Percentiles rank a stretch among this genome's conserved stretches.
Conservation (phyloP, 257 asterid species). For the Misopates orontium region DNA sequence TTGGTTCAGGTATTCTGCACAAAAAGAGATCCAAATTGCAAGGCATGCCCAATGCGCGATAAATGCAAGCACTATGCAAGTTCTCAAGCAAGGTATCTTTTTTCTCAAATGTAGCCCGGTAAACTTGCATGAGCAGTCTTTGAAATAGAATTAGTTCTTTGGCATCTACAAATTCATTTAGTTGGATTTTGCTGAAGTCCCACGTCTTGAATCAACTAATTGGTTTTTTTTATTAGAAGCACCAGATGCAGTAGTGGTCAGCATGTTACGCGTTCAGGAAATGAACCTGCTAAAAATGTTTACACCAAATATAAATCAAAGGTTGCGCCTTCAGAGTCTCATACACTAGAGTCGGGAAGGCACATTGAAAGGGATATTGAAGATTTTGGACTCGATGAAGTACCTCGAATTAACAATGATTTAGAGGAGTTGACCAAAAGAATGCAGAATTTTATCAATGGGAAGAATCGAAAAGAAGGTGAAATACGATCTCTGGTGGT, state of each 20-base stretch:
- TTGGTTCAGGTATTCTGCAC: conserved; percentile 53
- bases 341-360: conserved; percentile 13
- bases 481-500: conserved; percentile 35
- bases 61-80: conserved; percentile 65
- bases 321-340: conserved; percentile 16
- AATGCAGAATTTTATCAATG: neutral
- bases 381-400: conserved; percentile 35
- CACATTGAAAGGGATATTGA: conserved; percentile 32
- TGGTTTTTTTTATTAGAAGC: too few species aligned
- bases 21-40: conserved; percentile 52
- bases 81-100: conserved; percentile 52
- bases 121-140: neutral
- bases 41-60: conserved; percentile 58
- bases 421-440: conserved; percentile 22
- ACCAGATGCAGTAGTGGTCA: conserved; percentile 35
- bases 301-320: neutral
- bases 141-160: too few species aligned
- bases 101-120: neutral
- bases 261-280: conserved; percentile 2
- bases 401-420: conserved; percentile 36
- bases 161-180: neutral
- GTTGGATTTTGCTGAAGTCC: too few species aligned
- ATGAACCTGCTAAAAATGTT: neutral
- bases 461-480: neutral
- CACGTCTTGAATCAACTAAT: neutral